Evolutionary conservation across 352 stramenopile genomes (phyloP).

Genomic region (Phytophthora niederhauseri): DNA sequence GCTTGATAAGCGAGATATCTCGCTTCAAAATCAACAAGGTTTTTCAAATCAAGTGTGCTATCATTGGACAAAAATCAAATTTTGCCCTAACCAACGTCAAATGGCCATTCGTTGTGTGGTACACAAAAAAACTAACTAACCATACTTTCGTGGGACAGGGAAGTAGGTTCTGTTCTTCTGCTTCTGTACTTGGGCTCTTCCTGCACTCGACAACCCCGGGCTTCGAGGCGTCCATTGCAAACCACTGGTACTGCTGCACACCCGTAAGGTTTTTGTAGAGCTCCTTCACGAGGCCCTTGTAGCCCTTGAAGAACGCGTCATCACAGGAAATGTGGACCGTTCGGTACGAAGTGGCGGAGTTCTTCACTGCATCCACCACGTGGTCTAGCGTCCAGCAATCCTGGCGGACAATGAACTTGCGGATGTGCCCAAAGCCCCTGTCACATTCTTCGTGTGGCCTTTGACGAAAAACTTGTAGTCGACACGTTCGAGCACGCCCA

Average conservation of each 20-base stretch:
- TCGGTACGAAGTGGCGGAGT: background rate
- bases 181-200: too few species aligned
- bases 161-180: background rate
- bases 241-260: conserved; percentile 22
- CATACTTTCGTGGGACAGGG: too few species aligned
- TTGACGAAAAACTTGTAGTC: conserved; percentile 32
- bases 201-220: too few species aligned
- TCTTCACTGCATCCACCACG: conserved; percentile 7
- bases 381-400: conserved; percentile 25
- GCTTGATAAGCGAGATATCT: too few species aligned
- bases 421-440: conserved; percentile 4
- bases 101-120: too few species aligned
- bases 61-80: too few species aligned
- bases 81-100: too few species aligned
- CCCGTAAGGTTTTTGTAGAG: conserved; percentile 8
- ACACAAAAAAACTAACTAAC: too few species aligned
- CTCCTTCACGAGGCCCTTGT: conserved; percentile 11
- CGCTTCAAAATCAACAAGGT: too few species aligned
- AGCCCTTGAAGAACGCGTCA: conserved; percentile 10
- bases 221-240: background rate
- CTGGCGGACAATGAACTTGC: conserved; percentile 5
- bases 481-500: conserved; percentile 9
- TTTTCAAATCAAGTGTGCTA: too few species aligned
- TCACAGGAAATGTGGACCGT: conserved; percentile 6
- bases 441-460: conserved; percentile 25